Evolutionary conservation across 805 yeast species (phyloP), one percentile per base, ranked within the genome.

Genomic region (Hanseniaspora occidentalis): DNA sequence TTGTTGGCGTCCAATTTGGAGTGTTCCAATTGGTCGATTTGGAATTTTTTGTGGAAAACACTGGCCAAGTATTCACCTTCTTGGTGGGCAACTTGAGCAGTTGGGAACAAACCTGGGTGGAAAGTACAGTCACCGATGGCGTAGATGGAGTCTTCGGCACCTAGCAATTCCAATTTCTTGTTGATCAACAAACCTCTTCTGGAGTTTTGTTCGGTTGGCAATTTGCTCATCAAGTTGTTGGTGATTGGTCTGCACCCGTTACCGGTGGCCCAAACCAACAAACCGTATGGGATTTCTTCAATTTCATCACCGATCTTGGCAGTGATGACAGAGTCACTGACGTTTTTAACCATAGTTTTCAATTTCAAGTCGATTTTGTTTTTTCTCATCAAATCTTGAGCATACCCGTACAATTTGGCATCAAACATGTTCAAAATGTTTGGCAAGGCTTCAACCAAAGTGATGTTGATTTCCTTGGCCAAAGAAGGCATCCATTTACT

Each of bases 231-330:
- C 54, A 88, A 67, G 52, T 75, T 72, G 47, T 73, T 68, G 38
- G 83, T 72, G 38, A 89, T 69, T 35, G 75, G 77, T 64, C 96
- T 77, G 48, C 85, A 86, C 41, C 88, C 86, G 62, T 88, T 86
- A 66, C 97, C 97, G 46, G 96, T 88, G 44, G 96, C 96, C 97
- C 97, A 88, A 47, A 88, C 94, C 50, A 88, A 71, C 52, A 85
- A 70, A 57, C 97, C 97, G 59, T 88, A 88, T 37, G 95, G 95
- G 54, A 88, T 69, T 37, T 72, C 78, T 43, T 77, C 65, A 11
- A 75, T 51, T 18, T 94, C 95, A 29, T 69, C 64, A 50, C 82
- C 83, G 43, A 69, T 75, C 53, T 72, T 74, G 29, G 89, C 94
- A 50, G 71, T 68, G 50, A 88, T 84, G 40, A 67, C 65, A 52